These are phyloP conservation scores for Termitomyces sp. DNA, from an alignment of 768 basidiomycete species.

Conservation along the genomic window DNA sequence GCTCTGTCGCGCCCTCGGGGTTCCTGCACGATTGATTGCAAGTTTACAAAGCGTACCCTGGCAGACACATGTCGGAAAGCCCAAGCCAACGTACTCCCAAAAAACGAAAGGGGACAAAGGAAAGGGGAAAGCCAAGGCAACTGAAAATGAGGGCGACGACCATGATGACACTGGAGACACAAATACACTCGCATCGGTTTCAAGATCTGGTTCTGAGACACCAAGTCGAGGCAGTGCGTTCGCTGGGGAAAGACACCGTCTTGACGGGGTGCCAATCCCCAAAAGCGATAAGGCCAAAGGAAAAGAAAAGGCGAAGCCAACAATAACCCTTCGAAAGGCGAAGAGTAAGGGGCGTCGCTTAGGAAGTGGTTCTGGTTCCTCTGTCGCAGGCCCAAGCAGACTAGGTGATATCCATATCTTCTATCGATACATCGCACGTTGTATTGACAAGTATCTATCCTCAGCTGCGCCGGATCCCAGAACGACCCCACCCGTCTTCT, in stretches of 20 bases:
- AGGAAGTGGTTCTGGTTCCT: conserved; percentile 24
- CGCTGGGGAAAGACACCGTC: conserved; percentile 36
- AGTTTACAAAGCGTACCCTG: conserved; percentile 93
- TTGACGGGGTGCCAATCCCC: conserved; percentile 32
- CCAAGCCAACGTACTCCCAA: conserved; percentile 37
- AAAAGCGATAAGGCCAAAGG: conserved; percentile 51
- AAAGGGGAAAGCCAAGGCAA: conserved; percentile 34
- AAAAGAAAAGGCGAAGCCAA: conserved; percentile 52
- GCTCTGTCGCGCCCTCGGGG: conserved; percentile 78
- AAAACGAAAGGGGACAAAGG: conserved; percentile 34
- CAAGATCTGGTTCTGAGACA: conserved; percentile 22
- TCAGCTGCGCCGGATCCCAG: conserved; percentile 48
- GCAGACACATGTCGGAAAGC: conserved; percentile 65
- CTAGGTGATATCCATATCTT: conserved; percentile 18
- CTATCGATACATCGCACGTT: not conserved
- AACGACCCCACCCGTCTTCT: conserved; percentile 81
- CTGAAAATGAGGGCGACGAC: conserved; percentile 24
- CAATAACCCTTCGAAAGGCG: conserved; percentile 55
- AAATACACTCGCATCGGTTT: conserved; percentile 16
- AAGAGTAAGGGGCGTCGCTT: conserved; percentile 48
- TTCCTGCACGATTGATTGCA: conserved; percentile 84
- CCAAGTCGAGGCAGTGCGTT: conserved; percentile 31
- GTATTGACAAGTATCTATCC: not conserved
- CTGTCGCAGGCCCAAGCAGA: conserved; percentile 14
- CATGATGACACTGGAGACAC: conserved; percentile 36